These are phyloP conservation scores for Entamoeba histolytica DNA, from an alignment of 208 protist genomes.

Conservation along the genomic window DNA sequence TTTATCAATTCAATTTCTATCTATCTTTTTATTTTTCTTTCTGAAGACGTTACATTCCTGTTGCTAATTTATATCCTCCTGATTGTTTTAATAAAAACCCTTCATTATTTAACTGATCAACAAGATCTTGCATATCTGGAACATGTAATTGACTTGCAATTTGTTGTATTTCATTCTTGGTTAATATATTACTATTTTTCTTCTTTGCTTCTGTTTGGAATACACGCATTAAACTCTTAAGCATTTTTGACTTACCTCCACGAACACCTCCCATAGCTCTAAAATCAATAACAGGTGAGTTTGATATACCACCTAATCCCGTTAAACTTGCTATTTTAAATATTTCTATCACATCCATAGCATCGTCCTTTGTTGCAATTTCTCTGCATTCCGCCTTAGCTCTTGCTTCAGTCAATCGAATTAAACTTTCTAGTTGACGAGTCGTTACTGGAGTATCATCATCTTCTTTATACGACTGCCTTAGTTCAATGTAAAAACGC, in stretches of 20 bases:
- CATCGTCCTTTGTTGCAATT: not conserved
- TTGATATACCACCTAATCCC: not conserved
- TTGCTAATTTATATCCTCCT: not conserved
- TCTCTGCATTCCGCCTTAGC: constrained; percentile 67
- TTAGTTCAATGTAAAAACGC: not conserved
- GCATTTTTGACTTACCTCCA: not conserved
- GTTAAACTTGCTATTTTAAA: not conserved
- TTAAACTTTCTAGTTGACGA: constrained; percentile 61
- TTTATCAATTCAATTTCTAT: no score
- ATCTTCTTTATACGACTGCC: constrained; percentile 4
- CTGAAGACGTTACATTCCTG: not conserved
- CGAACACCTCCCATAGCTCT: not conserved
- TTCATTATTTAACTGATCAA: not conserved
- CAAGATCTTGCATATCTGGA: not conserved
- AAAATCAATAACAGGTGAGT: not conserved
- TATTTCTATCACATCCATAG: not conserved
- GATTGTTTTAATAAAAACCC: not conserved
- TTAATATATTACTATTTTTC: not conserved
- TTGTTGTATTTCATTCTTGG: not conserved
- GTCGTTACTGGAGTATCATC: constrained; percentile 65
- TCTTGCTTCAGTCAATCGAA: constrained; percentile 80
- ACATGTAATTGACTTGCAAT: not conserved
- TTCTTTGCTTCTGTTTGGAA: not conserved
- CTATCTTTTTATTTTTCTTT: no score
- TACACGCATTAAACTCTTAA: not conserved